Percentiles rank a stretch among this genome's conserved stretches.
These are phyloP conservation scores for Extremus antarcticus DNA, from an alignment of 495 filamentous ascomycete genomes.

Conservation along the genomic window DNA sequence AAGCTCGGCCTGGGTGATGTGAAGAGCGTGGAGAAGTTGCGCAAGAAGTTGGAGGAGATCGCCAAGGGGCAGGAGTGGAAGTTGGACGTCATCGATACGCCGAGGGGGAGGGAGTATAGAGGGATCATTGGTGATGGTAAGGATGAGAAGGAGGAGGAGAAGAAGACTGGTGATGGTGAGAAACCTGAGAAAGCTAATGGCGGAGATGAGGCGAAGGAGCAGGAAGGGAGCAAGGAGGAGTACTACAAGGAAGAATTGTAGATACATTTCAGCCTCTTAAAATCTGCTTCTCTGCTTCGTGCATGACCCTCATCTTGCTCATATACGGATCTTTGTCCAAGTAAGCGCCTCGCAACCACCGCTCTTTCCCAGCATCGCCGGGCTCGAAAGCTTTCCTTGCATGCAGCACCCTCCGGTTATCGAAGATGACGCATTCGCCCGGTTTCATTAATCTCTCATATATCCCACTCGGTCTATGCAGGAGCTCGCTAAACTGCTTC, in stretches of 20 bases:
- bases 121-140: slow-evolving; percentile 42
- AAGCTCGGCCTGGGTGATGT: slow-evolving; percentile 55
- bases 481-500: slow-evolving; percentile 32
- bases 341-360: slow-evolving; percentile 82
- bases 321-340: slow-evolving; percentile 57
- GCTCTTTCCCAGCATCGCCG: slow-evolving; percentile 37
- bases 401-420: slow-evolving; percentile 71
- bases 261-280: background rate
- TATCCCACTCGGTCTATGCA: slow-evolving; percentile 41
- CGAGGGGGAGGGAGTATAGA: slow-evolving; percentile 38
- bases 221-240: slow-evolving; percentile 39
- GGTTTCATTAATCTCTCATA: slow-evolving; percentile 62
- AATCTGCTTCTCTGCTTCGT: background rate
- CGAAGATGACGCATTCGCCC: slow-evolving; percentile 78
- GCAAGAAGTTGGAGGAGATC: slow-evolving; percentile 42
- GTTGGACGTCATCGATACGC: slow-evolving; percentile 47
- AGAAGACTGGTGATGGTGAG: slow-evolving; percentile 40
- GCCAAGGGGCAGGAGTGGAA: slow-evolving; percentile 47
- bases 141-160: slow-evolving; percentile 33
- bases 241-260: slow-evolving; percentile 47
- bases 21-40: slow-evolving; percentile 53
- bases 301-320: slow-evolving; percentile 39
- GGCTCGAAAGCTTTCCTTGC: slow-evolving; percentile 62
- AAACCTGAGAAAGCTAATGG: slow-evolving; percentile 6
- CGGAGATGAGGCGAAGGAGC: slow-evolving; percentile 21